A percentile compares a stretch with the other conserved stretches of the same genome.
Conservation (phyloP, 2,329 filamentous ascomycete species). For the Aspergillus candidus region DNA sequence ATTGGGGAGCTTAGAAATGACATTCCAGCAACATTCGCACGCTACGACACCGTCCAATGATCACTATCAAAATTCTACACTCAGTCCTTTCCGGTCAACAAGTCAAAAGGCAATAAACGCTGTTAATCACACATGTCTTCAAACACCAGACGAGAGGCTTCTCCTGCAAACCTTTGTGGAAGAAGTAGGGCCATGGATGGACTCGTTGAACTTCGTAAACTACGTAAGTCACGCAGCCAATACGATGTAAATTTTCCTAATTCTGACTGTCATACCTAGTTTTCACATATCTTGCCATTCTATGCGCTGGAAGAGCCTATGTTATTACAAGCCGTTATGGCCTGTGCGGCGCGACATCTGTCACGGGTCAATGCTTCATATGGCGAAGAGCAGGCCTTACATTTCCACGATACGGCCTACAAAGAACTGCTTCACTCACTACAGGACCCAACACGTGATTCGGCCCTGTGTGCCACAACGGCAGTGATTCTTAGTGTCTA, state of each 20-base stretch:
- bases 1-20: constrained; percentile 18
- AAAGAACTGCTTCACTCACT: constrained; percentile 68
- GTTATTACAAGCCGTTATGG: constrained; percentile 81
- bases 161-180: constrained; percentile 91
- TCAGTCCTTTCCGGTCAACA: constrained; percentile 29
- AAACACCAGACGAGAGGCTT: constrained; percentile 69
- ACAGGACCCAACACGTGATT: constrained; percentile 79
- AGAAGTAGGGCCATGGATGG: constrained; percentile 90
- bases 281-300: constrained; percentile 76
- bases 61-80: constrained; percentile 29
- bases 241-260: neutral
- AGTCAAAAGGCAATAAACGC: constrained; percentile 37
- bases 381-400: constrained; percentile 68
- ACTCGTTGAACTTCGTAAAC: constrained; percentile 76
- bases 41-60: constrained; percentile 22
- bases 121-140: constrained; percentile 58
- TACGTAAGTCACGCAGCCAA: constrained; percentile 46
- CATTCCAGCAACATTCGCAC: constrained; percentile 22
- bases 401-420: constrained; percentile 82
- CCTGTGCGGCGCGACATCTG: constrained; percentile 79
- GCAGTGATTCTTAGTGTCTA: constrained; percentile 88
- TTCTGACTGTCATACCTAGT: constrained; percentile 40
- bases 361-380: constrained; percentile 64
- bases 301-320: constrained; percentile 76
- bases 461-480: constrained; percentile 75